Percentiles rank a stretch among this genome's conserved stretches.
Conservation (phyloP, 768 basidiomycete genomes). For the Brasilioporus rufonigricans region DNA sequence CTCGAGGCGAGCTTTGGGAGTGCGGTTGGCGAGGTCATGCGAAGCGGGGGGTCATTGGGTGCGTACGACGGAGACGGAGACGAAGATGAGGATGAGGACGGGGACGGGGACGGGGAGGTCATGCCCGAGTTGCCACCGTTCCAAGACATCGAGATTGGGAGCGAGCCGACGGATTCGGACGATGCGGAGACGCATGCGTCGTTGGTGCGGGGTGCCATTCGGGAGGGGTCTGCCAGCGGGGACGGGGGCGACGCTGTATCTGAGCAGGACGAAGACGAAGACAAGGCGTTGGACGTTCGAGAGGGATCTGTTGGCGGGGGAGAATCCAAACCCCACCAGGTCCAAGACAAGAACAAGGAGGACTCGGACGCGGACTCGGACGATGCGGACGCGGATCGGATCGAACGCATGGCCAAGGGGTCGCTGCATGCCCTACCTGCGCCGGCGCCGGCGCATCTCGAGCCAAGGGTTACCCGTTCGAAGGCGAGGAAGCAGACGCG, state of each 20-base stretch:
- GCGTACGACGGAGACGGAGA: not conserved
- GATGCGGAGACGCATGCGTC: slow-evolving; percentile 26
- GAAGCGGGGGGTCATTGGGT: not conserved
- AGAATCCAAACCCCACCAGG: not conserved
- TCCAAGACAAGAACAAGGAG: not conserved
- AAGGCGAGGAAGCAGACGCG: not conserved
- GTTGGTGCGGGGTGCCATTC: slow-evolving; percentile 3
- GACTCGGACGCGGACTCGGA: not conserved
- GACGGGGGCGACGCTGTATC: not conserved
- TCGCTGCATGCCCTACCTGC: not conserved
- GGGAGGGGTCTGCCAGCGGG: not conserved
- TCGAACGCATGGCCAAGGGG: slow-evolving; percentile 16
- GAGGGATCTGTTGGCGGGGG: not conserved
- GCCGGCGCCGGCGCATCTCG: not conserved
- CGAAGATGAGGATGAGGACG: too few species aligned
- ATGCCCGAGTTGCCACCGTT: slow-evolving; percentile 1
- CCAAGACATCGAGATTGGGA: slow-evolving; percentile 7
- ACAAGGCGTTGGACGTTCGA: too few species aligned
- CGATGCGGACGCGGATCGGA: slow-evolving; percentile 6
- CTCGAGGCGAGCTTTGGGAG: slow-evolving; percentile 8
- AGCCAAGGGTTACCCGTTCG: slow-evolving; percentile 11
- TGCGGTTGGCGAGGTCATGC: not conserved
- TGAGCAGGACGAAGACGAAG: not conserved
- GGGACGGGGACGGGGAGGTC: not conserved
- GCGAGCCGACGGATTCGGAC: slow-evolving; percentile 27